These are phyloP conservation scores for Sporothrix phasma DNA, from an alignment of 2,329 filamentous ascomycete species.

Conservation along the genomic window DNA sequence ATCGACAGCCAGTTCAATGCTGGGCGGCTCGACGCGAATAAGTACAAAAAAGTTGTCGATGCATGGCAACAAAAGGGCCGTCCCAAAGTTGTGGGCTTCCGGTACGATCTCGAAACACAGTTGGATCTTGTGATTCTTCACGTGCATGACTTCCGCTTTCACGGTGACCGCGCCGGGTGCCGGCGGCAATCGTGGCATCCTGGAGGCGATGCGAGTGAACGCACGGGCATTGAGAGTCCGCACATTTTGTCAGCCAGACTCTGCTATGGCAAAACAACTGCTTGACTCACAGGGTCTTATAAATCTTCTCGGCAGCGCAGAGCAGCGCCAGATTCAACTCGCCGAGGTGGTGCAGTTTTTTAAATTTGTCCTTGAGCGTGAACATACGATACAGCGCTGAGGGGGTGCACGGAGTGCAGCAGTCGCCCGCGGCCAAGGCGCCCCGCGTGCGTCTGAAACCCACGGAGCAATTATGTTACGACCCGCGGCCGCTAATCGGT, in stretches of 20 bases:
- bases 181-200: slow-evolving; percentile 35
- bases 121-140: slow-evolving; percentile 44
- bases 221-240: slow-evolving; percentile 43
- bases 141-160: slow-evolving; percentile 44
- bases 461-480: background rate
- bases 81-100: slow-evolving; percentile 45
- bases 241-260: slow-evolving; percentile 49
- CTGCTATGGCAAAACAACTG: slow-evolving; percentile 48
- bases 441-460: background rate
- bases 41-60: slow-evolving; percentile 42
- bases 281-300: slow-evolving; percentile 43
- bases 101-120: slow-evolving; percentile 51
- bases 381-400: slow-evolving; percentile 21
- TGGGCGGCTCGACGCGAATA: slow-evolving; percentile 43
- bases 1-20: slow-evolving; percentile 43
- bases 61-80: slow-evolving; percentile 43
- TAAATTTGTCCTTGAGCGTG: slow-evolving; percentile 41
- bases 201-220: slow-evolving; percentile 43
- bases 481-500: background rate
- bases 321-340: slow-evolving; percentile 36
- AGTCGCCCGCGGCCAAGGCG: slow-evolving; percentile 11
- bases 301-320: slow-evolving; percentile 37
- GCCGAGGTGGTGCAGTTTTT: slow-evolving; percentile 45
- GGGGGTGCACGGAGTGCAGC: background rate
- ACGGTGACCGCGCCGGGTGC: slow-evolving; percentile 37